phyloP scores from a whole-genome alignment of 2,329 filamentous ascomycete genomes.

The Diaporthe velutina region DNA sequence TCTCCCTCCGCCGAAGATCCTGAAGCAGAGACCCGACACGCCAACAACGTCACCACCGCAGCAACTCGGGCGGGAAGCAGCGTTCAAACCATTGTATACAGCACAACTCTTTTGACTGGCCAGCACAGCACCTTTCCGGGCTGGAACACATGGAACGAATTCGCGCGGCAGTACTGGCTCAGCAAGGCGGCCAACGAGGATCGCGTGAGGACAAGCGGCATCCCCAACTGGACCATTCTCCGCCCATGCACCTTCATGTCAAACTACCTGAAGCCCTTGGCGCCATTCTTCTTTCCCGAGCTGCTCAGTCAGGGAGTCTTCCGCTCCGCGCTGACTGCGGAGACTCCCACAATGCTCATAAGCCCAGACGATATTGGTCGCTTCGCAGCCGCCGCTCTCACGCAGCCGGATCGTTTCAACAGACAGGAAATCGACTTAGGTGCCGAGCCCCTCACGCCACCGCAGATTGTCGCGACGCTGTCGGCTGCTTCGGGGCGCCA shows the following conservation, averaged over 20 bases:
- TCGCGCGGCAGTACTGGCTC: background rate
- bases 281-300: background rate
- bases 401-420: background rate
- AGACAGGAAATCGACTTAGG: background rate
- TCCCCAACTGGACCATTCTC: background rate
- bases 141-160: background rate
- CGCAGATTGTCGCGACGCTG: background rate
- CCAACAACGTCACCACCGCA: background rate
- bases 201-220: background rate
- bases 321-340: background rate
- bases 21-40: background rate
- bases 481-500: background rate
- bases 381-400: background rate
- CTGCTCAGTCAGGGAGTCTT: background rate
- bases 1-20: background rate
- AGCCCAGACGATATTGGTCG: background rate
- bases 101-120: background rate
- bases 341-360: background rate
- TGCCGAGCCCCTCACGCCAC: background rate
- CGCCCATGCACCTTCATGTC: background rate
- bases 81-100: background rate
- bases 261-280: background rate
- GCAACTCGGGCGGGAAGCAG: background rate
- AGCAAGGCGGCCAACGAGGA: background rate
- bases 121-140: background rate